Conservation (phyloP, 2,329 filamentous ascomycete species). For the Trichoderma endophyticum region DNA sequence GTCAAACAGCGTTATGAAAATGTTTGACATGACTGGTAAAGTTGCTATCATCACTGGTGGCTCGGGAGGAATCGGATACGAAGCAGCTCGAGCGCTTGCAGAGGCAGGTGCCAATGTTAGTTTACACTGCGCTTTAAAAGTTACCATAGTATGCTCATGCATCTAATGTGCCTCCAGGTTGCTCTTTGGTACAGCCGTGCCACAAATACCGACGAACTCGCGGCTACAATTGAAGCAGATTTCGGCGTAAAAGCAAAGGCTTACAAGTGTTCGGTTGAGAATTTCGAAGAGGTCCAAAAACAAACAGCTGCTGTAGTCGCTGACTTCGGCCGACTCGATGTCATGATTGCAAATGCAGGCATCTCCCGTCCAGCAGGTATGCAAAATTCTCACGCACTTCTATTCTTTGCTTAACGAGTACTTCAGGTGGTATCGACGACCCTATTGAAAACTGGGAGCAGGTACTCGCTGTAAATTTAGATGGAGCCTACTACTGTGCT, state of each 20-base stretch:
- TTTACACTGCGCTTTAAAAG: background rate
- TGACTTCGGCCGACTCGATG: slow-evolving; percentile 35
- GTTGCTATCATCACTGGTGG: slow-evolving; percentile 23
- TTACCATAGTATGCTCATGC: background rate
- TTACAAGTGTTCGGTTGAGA: slow-evolving; percentile 24
- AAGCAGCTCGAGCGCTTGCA: slow-evolving; percentile 21
- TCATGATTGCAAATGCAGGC: slow-evolving; percentile 36
- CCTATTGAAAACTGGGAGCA: background rate
- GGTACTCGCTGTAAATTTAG: background rate
- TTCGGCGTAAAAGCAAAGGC: slow-evolving; percentile 22
- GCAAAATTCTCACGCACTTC: slow-evolving; percentile 24
- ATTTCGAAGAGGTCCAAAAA: slow-evolving; percentile 12
- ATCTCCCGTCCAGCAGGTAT: slow-evolving; percentile 37
- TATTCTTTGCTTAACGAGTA: background rate
- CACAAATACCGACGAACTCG: background rate
- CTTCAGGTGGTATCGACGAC: background rate
- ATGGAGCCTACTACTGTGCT: background rate
- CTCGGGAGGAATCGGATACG: slow-evolving; percentile 21
- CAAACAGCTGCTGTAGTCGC: slow-evolving; percentile 28
- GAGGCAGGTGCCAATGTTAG: slow-evolving; percentile 23
- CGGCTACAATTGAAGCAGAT: slow-evolving; percentile 18
- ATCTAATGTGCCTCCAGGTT: background rate
- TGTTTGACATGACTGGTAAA: background rate
- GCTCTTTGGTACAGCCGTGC: background rate
- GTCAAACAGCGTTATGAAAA: slow-evolving; percentile 28